Conservation (phyloP, 352 stramenopile genomes). For the Globisporangium barbulae region DNA sequence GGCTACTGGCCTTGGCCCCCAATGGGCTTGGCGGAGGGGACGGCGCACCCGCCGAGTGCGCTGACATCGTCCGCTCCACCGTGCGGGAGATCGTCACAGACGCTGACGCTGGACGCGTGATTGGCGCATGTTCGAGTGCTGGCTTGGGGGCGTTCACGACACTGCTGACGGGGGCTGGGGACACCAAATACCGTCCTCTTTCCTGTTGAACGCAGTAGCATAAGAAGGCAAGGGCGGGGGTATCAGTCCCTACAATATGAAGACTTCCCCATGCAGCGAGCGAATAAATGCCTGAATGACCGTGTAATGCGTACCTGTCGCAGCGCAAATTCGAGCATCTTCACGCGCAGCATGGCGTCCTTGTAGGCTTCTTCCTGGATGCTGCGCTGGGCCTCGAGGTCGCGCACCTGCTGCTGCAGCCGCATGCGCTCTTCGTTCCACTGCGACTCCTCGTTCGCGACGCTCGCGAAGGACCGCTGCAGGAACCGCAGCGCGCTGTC, state of each 20-base stretch:
- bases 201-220: conserved; percentile 26
- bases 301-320: conserved; percentile 37
- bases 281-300: neutral
- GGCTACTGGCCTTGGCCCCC: conserved; percentile 23
- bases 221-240: neutral
- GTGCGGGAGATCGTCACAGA: conserved; percentile 51
- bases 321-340: conserved; percentile 88
- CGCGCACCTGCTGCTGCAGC: conserved; percentile 69
- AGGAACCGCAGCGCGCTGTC: conserved; percentile 83
- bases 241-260: neutral
- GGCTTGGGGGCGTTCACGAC: conserved; percentile 23
- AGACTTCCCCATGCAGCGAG: neutral
- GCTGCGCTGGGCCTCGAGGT: conserved; percentile 71
- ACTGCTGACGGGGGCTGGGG: conserved; percentile 63
- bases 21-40: conserved; percentile 33
- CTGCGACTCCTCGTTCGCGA: conserved; percentile 65
- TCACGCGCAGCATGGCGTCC: conserved; percentile 79
- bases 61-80: conserved; percentile 56
- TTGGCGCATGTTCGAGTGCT: conserved; percentile 39
- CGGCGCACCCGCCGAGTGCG: conserved; percentile 30
- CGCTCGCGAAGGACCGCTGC: conserved; percentile 80
- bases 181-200: conserved; percentile 74
- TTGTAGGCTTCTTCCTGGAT: conserved; percentile 85
- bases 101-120: conserved; percentile 14
- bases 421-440: conserved; percentile 78